Percentiles rank a stretch among this genome's conserved stretches.
Conservation (phyloP, 2,329 filamentous ascomycete species). For the Sclerotinia subarctica region DNA sequence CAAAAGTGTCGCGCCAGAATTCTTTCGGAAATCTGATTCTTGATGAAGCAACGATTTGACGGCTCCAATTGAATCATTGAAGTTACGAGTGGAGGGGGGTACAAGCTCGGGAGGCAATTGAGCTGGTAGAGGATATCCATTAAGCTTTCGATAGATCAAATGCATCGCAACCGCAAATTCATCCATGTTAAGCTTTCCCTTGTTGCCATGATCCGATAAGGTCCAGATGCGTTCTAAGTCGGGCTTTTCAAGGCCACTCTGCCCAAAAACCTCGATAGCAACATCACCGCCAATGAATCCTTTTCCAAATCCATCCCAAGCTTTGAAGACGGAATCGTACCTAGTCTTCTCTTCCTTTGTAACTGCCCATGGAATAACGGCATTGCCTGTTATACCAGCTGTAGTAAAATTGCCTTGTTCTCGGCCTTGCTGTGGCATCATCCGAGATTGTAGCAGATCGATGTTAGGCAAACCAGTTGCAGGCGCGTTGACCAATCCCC, state of each 20-base stretch:
- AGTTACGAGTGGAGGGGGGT: slow-evolving; percentile 88
- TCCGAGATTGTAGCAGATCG: slow-evolving; percentile 83
- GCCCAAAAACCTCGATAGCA: slow-evolving; percentile 94
- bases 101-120: slow-evolving; percentile 87
- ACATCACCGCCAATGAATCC: slow-evolving; percentile 89
- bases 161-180: slow-evolving; percentile 99
- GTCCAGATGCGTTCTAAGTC: slow-evolving; percentile 96
- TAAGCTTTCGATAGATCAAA: slow-evolving; percentile 94
- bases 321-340: slow-evolving; percentile 91
- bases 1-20: slow-evolving; percentile 81
- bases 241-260: slow-evolving; percentile 86
- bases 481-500: slow-evolving; percentile 96
- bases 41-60: slow-evolving; percentile 86
- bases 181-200: slow-evolving; percentile 89
- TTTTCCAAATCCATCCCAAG: slow-evolving; percentile 93
- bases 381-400: slow-evolving; percentile 84
- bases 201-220: slow-evolving; percentile 87
- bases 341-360: slow-evolving; percentile 98
- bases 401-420: slow-evolving; percentile 82
- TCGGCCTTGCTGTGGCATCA: slow-evolving; percentile 95
- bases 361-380: slow-evolving; percentile 95
- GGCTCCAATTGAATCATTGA: slow-evolving; percentile 88
- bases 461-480: slow-evolving; percentile 89
- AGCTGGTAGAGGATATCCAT: slow-evolving; percentile 88
- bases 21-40: slow-evolving; percentile 87